Evolutionary conservation across 257 asterid genomes (phyloP).

Genomic region (Mitragyna speciosa): DNA sequence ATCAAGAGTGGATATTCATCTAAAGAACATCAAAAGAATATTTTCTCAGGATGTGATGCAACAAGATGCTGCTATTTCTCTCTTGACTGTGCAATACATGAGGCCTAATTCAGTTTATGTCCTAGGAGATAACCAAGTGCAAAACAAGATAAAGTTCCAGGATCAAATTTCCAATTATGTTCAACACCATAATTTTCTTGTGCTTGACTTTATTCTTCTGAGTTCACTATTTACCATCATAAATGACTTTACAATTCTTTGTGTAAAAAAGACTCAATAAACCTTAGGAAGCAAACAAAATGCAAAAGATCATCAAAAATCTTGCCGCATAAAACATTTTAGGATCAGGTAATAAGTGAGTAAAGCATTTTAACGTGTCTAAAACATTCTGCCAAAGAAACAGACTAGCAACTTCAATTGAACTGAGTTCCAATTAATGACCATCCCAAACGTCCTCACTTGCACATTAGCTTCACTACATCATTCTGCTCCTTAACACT

Average conservation of each 20-base stretch:
- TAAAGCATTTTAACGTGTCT: too few species aligned
- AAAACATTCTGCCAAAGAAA: neutral
- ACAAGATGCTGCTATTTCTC: neutral
- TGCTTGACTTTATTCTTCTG: neutral
- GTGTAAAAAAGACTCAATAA: neutral
- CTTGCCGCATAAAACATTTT: neutral
- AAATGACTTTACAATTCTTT: neutral
- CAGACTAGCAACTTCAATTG: neutral
- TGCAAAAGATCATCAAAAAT: neutral
- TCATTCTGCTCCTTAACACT: neutral
- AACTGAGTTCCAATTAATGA: neutral
- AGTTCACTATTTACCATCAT: neutral
- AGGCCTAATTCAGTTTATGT: neutral
- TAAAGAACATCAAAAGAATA: neutral
- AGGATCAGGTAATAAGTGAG: neutral
- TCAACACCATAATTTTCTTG: neutral
- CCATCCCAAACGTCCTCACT: neutral
- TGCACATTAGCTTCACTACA: neutral
- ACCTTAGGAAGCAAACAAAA: neutral
- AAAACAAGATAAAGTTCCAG: too few species aligned
- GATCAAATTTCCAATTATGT: too few species aligned
- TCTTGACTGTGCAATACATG: neutral
- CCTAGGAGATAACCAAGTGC: too few species aligned
- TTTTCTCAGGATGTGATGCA: neutral
- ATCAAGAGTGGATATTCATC: neutral